These are phyloP conservation scores for Xylogone sp. DNA, from an alignment of 2,329 filamentous ascomycete genomes.

Conservation along the genomic window DNA sequence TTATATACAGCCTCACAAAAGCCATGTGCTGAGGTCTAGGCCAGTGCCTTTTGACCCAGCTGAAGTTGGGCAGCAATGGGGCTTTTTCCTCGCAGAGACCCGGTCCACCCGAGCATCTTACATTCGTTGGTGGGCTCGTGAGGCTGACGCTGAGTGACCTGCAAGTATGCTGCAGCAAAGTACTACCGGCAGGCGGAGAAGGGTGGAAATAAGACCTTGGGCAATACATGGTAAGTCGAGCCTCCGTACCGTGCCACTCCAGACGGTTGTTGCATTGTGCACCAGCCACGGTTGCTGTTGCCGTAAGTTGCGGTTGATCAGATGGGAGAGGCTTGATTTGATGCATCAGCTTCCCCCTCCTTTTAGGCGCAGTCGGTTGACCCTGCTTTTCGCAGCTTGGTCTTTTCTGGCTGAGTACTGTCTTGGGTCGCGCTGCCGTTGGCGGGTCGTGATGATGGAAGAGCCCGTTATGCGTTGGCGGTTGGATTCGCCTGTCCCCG, in stretches of 20 bases:
- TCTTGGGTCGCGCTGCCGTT: too few relatives aligned
- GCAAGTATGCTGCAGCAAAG: constrained; percentile 74
- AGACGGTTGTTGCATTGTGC: neutral
- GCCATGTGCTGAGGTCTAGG: neutral
- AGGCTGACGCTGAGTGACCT: constrained; percentile 38
- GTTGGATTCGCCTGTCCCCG: neutral
- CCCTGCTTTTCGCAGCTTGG: too few relatives aligned
- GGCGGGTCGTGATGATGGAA: too few relatives aligned
- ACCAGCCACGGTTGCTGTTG: neutral
- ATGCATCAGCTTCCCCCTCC: too few relatives aligned
- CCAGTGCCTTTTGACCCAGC: neutral
- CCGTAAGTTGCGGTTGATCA: too few relatives aligned
- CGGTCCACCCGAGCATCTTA: constrained; percentile 1
- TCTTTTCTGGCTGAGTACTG: too few relatives aligned
- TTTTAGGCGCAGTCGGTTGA: too few relatives aligned
- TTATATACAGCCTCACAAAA: neutral
- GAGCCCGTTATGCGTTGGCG: neutral
- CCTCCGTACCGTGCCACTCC: neutral
- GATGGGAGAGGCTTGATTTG: too few relatives aligned
- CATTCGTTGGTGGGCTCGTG: constrained; percentile 30
- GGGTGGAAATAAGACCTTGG: constrained; percentile 83
- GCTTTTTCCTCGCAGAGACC: constrained; percentile 12
- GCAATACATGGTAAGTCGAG: constrained; percentile 83
- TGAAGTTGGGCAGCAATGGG: constrained; percentile 41
- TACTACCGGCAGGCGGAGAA: constrained; percentile 91